A percentile compares a stretch with the other conserved stretches of the same genome.
These are phyloP conservation scores for Penicillium sp. DNA, from an alignment of 2,329 filamentous ascomycete species.

Conservation along the genomic window DNA sequence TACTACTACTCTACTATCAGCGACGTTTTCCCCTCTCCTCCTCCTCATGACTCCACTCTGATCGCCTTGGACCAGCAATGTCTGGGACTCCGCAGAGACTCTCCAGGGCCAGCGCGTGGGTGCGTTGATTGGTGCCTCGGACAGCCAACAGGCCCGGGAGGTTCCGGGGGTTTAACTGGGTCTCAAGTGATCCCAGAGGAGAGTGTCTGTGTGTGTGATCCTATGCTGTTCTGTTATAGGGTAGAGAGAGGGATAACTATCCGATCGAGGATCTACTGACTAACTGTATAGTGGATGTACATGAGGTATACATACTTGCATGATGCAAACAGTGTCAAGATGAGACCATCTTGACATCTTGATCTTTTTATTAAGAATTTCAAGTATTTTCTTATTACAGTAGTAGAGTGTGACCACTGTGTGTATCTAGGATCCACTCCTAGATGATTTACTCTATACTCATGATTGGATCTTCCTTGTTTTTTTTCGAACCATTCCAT, in stretches of 20 bases:
- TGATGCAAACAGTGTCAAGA: conserved; percentile 2
- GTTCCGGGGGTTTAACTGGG: conserved; percentile 23
- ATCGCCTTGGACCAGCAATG: conserved; percentile 23
- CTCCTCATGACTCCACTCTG: conserved; percentile 14
- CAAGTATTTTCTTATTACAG: not conserved
- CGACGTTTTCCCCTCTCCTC: not conserved
- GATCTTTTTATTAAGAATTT: not conserved
- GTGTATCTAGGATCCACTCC: not conserved
- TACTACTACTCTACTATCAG: not conserved
- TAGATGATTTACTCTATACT: not conserved
- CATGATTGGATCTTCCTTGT: not conserved
- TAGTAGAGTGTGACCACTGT: not conserved
- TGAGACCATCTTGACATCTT: not conserved
- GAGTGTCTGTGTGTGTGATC: not conserved
- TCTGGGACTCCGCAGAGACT: conserved; percentile 29
- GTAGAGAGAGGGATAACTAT: not conserved
- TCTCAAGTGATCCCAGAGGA: not conserved
- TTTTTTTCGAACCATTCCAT: conserved; percentile 4
- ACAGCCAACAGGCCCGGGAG: conserved; percentile 25
- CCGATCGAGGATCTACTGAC: not conserved
- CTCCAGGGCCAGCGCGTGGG: conserved; percentile 30
- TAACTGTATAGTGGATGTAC: no score
- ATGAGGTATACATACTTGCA: not conserved
- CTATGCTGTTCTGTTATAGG: not conserved
- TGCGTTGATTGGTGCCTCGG: conserved; percentile 34